Base-by-base conservation (phyloP, 2,329 filamentous ascomycete species). In the Ophiosphaerella herpotricha region DNA sequence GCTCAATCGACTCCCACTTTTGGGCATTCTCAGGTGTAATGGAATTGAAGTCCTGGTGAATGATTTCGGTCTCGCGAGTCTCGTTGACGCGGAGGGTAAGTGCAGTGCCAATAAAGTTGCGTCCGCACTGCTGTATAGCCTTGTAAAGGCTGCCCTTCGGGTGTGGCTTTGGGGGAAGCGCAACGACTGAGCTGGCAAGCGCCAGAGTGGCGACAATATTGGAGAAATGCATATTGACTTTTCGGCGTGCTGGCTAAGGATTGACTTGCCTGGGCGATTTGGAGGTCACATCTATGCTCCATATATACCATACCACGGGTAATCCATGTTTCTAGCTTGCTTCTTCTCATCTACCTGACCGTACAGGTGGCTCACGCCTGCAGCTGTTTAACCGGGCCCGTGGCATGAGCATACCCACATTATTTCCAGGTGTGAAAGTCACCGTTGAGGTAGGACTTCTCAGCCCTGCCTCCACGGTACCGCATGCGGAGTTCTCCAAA, bases 1-100 rank as follows among this genome's bases (percentile, higher is more conserved):
- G 68, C 58, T 77, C 70, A 3, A 63, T 72, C 5, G 61, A 61
- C 36, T 75, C 72, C 68, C 71, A 76, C 55, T 76, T 64, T 55
- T 58, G 55, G 11, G 56, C 45, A 35, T 60, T 60, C 32, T 63
- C 61, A 2, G 57, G 59, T 1, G 61, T 66, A 43, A 67, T 61
- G 12, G 64, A 61, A 53, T 67, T 68, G 61, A 68, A 68, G n/a
- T 68, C 59, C 36, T 61, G 54, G 24, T 59, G 50, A 29, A 68
- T 55, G 39, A 67, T 63, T 37, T 61, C 52, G n/a, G 48, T 40
- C 51, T 68, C 64, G 24, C 52, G 51, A 26, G 57, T 43, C 48
- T 66, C 62, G 26, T 68, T 50, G 13, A 16, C 23, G n/a, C 62
- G 61, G 29, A 68, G 50, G 2, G 64, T 68, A 14, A 67, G 39